These are phyloP conservation scores for Carallia brachiata DNA, from an alignment of 345 rosid genomes.

Conservation along the genomic window DNA sequence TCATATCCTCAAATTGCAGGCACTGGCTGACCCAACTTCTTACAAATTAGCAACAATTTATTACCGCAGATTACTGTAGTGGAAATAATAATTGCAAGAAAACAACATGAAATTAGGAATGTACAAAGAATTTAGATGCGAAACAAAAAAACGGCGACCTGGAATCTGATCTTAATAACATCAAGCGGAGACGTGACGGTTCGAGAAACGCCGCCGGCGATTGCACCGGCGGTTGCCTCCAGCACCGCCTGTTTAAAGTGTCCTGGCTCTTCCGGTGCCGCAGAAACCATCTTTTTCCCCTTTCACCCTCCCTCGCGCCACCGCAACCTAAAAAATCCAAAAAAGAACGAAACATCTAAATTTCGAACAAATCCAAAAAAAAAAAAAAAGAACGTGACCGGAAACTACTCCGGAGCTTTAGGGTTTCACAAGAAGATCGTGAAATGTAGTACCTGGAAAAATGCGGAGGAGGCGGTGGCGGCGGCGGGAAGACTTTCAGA, in stretches of 20 bases:
- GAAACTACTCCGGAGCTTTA: not conserved
- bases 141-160: conserved; percentile 42
- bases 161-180: conserved; percentile 96
- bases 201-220: conserved; percentile 79
- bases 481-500: not conserved
- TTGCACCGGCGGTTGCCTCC: conserved; percentile 72
- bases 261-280: conserved; percentile 59
- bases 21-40: no score
- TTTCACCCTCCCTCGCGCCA: not conserved
- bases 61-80: no score
- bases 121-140: not conserved
- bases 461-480: not conserved
- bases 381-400: not conserved
- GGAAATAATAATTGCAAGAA: not conserved
- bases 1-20: no score
- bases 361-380: not conserved
- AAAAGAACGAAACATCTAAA: not conserved
- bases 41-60: no score
- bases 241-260: conserved; percentile 68
- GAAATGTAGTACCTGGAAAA: not conserved
- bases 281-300: conserved; percentile 16
- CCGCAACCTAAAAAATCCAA: not conserved
- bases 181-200: conserved; percentile 95
- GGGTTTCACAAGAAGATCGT: not conserved
- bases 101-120: not conserved